Evolutionary conservation across 2,329 filamentous ascomycete genomes (phyloP).

Genomic region (Leptographium procerum): DNA sequence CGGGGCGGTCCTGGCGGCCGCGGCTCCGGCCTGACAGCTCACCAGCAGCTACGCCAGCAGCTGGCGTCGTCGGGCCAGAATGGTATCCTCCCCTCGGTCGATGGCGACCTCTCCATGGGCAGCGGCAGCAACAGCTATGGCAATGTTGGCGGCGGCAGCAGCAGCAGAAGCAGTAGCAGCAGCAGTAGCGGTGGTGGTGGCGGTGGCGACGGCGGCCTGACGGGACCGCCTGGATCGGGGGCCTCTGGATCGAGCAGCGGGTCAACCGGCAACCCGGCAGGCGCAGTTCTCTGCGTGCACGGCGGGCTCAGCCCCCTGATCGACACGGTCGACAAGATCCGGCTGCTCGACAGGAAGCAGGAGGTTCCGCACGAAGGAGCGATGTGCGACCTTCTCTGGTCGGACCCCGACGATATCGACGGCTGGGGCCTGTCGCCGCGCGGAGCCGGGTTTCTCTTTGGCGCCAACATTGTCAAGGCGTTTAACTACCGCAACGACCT

Average conservation of each 20-base stretch:
- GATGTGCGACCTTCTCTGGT: constrained; percentile 98
- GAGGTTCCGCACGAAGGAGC: constrained; percentile 97
- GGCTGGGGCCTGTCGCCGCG: constrained; percentile 92
- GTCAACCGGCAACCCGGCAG: constrained; percentile 55
- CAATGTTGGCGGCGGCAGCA: background rate
- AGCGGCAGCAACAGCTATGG: constrained; percentile 1
- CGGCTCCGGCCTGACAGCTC: constrained; percentile 4
- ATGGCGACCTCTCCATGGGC: background rate
- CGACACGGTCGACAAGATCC: constrained; percentile 90
- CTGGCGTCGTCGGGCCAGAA: constrained; percentile 1
- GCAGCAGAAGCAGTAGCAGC: background rate
- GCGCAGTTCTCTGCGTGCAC: constrained; percentile 89
- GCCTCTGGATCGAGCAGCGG: constrained; percentile 60
- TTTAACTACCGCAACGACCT: constrained; percentile 95
- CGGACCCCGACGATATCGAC: constrained; percentile 94
- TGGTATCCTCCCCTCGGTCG: background rate
- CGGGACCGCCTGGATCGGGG: constrained; percentile 66
- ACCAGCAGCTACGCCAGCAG: constrained; percentile 15
- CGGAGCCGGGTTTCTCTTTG: constrained; percentile 91
- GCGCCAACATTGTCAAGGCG: constrained; percentile 85
- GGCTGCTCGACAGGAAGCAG: constrained; percentile 89
- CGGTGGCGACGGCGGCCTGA: constrained; percentile 11
- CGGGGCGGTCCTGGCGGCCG: constrained; percentile 31
- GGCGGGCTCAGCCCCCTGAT: constrained; percentile 86
- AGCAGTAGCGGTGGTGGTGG: constrained; percentile 11